phyloP scores from a whole-genome alignment of 2,329 filamentous ascomycete genomes.

The Sporothrix variecibatus region DNA sequence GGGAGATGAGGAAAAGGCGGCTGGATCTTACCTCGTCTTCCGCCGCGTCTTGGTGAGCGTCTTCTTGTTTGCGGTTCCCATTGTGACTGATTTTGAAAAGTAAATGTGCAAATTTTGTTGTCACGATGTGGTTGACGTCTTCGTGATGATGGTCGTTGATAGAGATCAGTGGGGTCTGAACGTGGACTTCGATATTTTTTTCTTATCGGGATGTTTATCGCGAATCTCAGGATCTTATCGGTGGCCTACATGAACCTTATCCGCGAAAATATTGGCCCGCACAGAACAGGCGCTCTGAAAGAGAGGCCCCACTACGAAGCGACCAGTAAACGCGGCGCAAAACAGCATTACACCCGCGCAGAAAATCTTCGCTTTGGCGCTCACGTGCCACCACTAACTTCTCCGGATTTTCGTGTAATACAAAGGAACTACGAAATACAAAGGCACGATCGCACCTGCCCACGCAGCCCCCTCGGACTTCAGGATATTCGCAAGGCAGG shows the following conservation, averaged over 20 bases:
- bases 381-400: constrained; percentile 17
- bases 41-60: constrained; percentile 75
- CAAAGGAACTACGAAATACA: background rate
- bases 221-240: constrained; percentile 3
- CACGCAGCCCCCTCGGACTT: background rate
- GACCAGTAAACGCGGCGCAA: constrained; percentile 20
- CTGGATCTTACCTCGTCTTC: constrained; percentile 59
- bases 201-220: constrained; percentile 19
- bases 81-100: constrained; percentile 39
- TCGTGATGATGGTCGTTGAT: background rate
- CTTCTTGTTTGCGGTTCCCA: constrained; percentile 68
- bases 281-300: background rate
- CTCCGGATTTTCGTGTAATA: constrained; percentile 6
- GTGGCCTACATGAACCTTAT: background rate
- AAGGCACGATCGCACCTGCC: background rate
- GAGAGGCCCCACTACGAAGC: background rate
- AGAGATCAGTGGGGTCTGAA: background rate
- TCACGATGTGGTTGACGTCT: background rate
- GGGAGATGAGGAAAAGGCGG: background rate
- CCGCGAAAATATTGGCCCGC: background rate
- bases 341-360: constrained; percentile 10
- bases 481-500: background rate
- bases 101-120: background rate
- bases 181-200: constrained; percentile 17
- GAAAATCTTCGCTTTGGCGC: background rate